phyloP scores from a whole-genome alignment of 2,329 filamentous ascomycete genomes.

The Ophidiomyces ophidiicola region DNA sequence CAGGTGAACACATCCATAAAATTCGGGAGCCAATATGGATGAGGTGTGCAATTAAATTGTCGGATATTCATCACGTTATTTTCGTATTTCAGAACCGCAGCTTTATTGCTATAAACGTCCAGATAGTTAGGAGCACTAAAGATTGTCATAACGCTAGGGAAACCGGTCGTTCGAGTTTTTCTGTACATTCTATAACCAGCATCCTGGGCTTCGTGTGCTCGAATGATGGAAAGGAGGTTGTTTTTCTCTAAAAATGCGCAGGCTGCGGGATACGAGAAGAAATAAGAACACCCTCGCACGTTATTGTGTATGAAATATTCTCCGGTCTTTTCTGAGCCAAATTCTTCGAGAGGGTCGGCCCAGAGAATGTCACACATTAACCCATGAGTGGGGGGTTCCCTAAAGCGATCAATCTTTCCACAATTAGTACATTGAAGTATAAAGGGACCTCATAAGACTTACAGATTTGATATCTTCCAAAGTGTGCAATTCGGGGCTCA shows the following conservation, averaged over 20 bases:
- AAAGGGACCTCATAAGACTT: slow-evolving; percentile 28
- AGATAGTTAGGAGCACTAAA: slow-evolving; percentile 98
- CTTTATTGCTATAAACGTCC: slow-evolving; percentile 99
- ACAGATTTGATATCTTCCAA: slow-evolving; percentile 86
- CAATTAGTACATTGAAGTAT: slow-evolving; percentile 16
- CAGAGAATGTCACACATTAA: slow-evolving; percentile 99
- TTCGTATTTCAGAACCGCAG: slow-evolving; percentile 95
- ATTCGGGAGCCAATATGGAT: slow-evolving; percentile 98
- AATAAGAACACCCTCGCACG: slow-evolving; percentile 95
- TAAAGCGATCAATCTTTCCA: slow-evolving; percentile 81
- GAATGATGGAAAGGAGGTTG: slow-evolving; percentile 91
- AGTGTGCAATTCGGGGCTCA: slow-evolving; percentile 92
- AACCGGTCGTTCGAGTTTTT: slow-evolving; percentile 94
- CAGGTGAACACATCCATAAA: slow-evolving; percentile 99
- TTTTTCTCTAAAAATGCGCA: slow-evolving; percentile 98
- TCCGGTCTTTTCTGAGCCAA: slow-evolving; percentile 95
- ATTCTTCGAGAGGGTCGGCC: slow-evolving; percentile 96
- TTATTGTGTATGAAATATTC: slow-evolving; percentile 98
- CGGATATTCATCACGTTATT: slow-evolving; percentile 99
- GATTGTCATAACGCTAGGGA: slow-evolving; percentile 99
- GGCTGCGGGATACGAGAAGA: slow-evolving; percentile 95
- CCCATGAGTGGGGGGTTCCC: slow-evolving; percentile 91
- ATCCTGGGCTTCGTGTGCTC: slow-evolving; percentile 96
- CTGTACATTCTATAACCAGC: slow-evolving; percentile 98
- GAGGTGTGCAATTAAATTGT: slow-evolving; percentile 98